Evolutionary conservation across 139 green algal species (phyloP).

Genomic region (Raphidocelis subcapitata): DNA sequence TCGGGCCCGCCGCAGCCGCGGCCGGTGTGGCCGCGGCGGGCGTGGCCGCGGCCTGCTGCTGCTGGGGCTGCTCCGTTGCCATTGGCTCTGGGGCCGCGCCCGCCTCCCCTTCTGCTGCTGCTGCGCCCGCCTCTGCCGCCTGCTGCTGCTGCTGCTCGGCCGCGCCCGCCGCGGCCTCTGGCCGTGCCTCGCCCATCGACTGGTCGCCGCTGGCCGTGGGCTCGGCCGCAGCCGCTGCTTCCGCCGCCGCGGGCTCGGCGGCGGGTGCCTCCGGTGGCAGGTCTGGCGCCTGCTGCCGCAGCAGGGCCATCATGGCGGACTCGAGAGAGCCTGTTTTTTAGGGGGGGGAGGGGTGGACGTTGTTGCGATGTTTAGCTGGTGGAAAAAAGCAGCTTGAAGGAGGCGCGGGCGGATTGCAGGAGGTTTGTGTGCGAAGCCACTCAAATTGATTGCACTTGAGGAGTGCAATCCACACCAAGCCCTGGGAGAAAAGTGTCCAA

Average conservation of each 20-base stretch:
- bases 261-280: neutral
- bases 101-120: neutral
- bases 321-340: conserved; percentile 43
- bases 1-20: conserved; percentile 3
- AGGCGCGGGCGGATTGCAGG: too few relatives aligned
- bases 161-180: too few relatives aligned
- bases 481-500: too few relatives aligned
- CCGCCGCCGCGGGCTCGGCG: neutral
- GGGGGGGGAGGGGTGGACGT: too few relatives aligned
- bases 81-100: neutral
- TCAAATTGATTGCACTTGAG: too few relatives aligned
- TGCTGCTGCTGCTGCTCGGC: conserved; percentile 12
- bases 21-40: neutral
- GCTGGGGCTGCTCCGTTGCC: neutral
- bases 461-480: too few relatives aligned
- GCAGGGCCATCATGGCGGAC: conserved; percentile 24
- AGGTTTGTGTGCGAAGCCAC: too few relatives aligned
- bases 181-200: neutral
- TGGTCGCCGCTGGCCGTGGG: neutral
- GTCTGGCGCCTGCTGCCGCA: conserved; percentile 25
- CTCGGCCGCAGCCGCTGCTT: neutral
- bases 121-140: neutral
- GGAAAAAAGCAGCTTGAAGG: too few relatives aligned
- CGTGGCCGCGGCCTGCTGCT: neutral
- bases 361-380: too few relatives aligned